Conservation (phyloP, 345 rosid species). For the Pugionium cornutum region DNA sequence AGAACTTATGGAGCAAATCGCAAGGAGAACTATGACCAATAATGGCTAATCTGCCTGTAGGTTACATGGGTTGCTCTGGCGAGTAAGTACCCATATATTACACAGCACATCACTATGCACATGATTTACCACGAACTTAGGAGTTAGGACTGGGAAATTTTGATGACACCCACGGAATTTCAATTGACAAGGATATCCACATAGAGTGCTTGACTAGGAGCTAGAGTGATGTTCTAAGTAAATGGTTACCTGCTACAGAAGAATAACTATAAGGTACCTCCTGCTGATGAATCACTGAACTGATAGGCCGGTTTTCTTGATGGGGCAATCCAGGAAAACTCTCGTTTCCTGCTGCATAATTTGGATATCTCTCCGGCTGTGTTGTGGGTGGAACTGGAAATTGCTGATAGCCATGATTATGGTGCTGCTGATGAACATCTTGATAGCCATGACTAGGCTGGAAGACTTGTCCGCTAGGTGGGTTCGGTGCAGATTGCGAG, state of each 20-base stretch:
- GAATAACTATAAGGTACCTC: conserved; percentile 99
- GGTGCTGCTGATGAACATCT: conserved; percentile 54
- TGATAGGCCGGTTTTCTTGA: conserved; percentile 51
- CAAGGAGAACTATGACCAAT: conserved; percentile 13
- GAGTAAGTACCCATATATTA: conserved; percentile 13
- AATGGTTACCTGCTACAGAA: conserved; percentile 96
- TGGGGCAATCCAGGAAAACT: conserved; percentile 45
- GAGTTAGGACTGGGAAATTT: conserved; percentile 1
- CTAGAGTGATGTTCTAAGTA: conserved; percentile 56
- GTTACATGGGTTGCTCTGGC: conserved; percentile 10
- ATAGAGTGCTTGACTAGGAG: conserved; percentile 53
- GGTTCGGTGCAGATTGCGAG: conserved; percentile 50
- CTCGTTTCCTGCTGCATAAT: conserved; percentile 51
- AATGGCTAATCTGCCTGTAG: not conserved
- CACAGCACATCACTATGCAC: conserved; percentile 13
- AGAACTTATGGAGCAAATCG: not conserved
- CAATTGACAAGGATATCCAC: conserved; percentile 23
- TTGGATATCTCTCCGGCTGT: conserved; percentile 49
- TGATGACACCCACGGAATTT: not conserved
- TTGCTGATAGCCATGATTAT: conserved; percentile 52
- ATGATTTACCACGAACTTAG: conserved; percentile 22
- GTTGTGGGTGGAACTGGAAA: conserved; percentile 52
- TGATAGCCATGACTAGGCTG: conserved; percentile 62
- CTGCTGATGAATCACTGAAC: conserved; percentile 87
- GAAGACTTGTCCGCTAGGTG: conserved; percentile 47